Evolutionary conservation across 768 basidiomycete genomes (phyloP), one percentile per base, ranked within the genome.

Genomic region (Coprinopsis marcescibilis): DNA sequence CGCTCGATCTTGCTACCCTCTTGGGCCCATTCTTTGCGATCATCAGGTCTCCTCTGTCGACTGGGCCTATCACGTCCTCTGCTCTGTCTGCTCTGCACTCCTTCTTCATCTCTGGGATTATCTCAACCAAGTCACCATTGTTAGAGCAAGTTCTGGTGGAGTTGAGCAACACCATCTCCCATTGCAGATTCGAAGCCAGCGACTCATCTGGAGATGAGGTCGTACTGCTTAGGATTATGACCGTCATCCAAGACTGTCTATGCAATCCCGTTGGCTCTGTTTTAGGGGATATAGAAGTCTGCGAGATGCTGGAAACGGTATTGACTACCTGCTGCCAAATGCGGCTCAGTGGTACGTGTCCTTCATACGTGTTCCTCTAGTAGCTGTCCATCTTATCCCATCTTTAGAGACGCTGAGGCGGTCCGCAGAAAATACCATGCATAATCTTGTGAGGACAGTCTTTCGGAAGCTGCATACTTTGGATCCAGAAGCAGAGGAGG

Each of bases 151-250:
- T 86, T 4, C 75, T 98, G 43, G 72, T 81, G 14, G 89, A 91
- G 52, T 75, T 96, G 49, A 94, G 93, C 62, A 85, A 78, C 50
- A 83, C 95, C 0, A 80, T 94, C 11, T 91, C 95, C 4, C 90
- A 91, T 59, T 97, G 95, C 75, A 93, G 95, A 67, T 99, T 99
- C 59, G 95, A 98, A 66, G 89, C 90, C 3, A 95, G 89, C 58
- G 93, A 97, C 60, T 90, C 90, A 1, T 91, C 93, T n/a, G 89
- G 91, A 4, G 96, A 99, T 65, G 96, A 99, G 63, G 88, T 96
- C 6, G 94, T 97, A 7, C 72, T 98, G 5, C 75, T 95, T 53
- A 89, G 83, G 63, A 92, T 98, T 49, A 80, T 98, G 73, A 77
- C 83, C 6, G 83, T 98, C 14, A 92, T 95, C 43, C 81, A 89